Evolutionary conservation across 768 basidiomycete species (phyloP).

Genomic region (Kwoniella dendrophila): DNA sequence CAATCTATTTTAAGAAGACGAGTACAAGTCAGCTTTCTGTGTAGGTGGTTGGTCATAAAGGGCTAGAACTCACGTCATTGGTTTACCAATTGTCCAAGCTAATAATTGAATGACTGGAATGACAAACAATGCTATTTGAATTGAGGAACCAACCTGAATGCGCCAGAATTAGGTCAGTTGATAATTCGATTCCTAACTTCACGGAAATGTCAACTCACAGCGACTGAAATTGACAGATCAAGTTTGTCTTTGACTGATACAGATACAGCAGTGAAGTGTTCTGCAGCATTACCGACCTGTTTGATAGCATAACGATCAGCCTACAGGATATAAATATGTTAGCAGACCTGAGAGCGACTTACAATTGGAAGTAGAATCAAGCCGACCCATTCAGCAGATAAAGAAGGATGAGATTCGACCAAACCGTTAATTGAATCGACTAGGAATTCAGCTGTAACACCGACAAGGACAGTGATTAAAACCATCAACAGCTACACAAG

Average conservation of each 20-base stretch:
- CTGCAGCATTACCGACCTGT: slow-evolving; percentile 56
- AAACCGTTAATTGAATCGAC: slow-evolving; percentile 81
- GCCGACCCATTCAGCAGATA: slow-evolving; percentile 81
- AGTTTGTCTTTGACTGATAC: slow-evolving; percentile 86
- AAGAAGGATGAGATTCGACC: slow-evolving; percentile 60
- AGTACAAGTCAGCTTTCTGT: background rate
- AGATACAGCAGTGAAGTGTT: slow-evolving; percentile 87
- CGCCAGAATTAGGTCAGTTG: slow-evolving; percentile 57
- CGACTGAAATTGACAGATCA: slow-evolving; percentile 81
- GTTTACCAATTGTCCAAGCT: slow-evolving; percentile 78
- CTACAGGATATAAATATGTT: no score
- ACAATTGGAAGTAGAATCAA: slow-evolving; percentile 90
- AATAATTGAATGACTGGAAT: slow-evolving; percentile 68
- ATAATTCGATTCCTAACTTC: background rate
- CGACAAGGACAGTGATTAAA: slow-evolving; percentile 58
- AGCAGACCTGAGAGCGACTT: slow-evolving; percentile 12
- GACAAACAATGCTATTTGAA: slow-evolving; percentile 59
- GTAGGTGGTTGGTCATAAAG: background rate
- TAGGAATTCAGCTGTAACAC: slow-evolving; percentile 68
- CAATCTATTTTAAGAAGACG: slow-evolving; percentile 60
- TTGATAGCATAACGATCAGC: no score
- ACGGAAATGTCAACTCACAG: slow-evolving; percentile 67
- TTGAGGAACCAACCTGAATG: slow-evolving; percentile 76
- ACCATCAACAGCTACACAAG: slow-evolving; percentile 37
- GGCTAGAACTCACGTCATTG: slow-evolving; percentile 49